Percentiles rank a stretch among this genome's conserved stretches.
Evolutionary conservation across 495 filamentous ascomycete species (phyloP).

Genomic region (Penicillium cinerascens): DNA sequence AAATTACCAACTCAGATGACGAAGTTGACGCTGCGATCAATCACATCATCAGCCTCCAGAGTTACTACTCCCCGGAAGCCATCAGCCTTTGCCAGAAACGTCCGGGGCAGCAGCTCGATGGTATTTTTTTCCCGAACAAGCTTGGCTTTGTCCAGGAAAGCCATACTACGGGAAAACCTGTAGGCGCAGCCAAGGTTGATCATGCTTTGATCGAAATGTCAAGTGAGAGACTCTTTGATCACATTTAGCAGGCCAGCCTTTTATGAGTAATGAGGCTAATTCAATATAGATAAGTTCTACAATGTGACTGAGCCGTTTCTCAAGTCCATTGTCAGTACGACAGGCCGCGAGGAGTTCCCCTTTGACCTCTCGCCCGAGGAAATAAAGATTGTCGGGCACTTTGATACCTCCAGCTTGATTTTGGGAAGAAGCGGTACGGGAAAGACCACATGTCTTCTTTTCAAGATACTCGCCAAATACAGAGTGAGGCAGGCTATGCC

Average conservation of each 20-base stretch:
- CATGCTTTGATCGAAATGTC: conserved; percentile 23
- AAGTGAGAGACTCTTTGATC: conserved; percentile 8
- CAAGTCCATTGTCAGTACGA: conserved; percentile 10
- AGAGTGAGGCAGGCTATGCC: conserved; percentile 5
- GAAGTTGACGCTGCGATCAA: conserved; percentile 11
- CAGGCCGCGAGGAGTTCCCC: conserved; percentile 28
- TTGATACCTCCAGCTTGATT: conserved; percentile 32
- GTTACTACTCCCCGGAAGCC: conserved; percentile 7
- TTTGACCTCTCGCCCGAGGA: conserved; percentile 39
- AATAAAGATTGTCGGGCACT: conserved; percentile 29
- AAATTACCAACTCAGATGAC: conserved; percentile 5
- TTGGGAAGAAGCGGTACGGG: conserved; percentile 45
- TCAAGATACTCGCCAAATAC: conserved; percentile 34
- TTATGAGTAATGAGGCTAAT: not conserved
- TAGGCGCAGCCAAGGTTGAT: not conserved
- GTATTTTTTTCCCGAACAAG: conserved; percentile 3
- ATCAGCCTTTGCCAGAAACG: conserved; percentile 10
- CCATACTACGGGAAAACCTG: not conserved
- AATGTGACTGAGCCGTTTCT: conserved; percentile 35
- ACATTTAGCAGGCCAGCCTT: too few species aligned
- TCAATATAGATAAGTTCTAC: conserved; percentile 32
- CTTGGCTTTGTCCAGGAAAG: conserved; percentile 1
- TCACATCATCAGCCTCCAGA: conserved; percentile 15
- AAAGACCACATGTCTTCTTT: conserved; percentile 44
- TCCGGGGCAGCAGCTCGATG: conserved; percentile 6